Percentiles rank a stretch among this genome's conserved stretches.
These are phyloP conservation scores for Amanita subjunquillea DNA, from an alignment of 768 basidiomycete species.

Conservation along the genomic window DNA sequence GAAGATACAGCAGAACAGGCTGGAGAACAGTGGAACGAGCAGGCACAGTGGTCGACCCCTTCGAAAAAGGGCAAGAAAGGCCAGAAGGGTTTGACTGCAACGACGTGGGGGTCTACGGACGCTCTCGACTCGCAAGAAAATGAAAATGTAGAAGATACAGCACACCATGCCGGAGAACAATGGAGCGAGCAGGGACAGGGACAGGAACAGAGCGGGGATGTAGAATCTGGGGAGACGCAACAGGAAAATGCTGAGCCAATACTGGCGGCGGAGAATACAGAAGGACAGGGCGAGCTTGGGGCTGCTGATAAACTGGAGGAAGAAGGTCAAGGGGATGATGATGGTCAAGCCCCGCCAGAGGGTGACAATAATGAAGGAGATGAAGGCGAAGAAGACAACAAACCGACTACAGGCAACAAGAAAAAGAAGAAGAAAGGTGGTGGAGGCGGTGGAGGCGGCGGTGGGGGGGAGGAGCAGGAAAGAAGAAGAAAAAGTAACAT, in stretches of 20 bases:
- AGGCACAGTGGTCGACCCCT: not conserved
- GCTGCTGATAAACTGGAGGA: not conserved
- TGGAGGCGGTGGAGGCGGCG: no score
- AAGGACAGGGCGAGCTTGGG: not conserved
- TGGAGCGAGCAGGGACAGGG: not conserved
- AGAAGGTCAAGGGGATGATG: not conserved
- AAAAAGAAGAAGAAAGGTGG: not conserved
- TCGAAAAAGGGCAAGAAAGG: conserved; percentile 8
- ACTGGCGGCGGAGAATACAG: not conserved
- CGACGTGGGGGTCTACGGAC: not conserved
- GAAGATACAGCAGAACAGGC: not conserved
- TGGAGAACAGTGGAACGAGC: not conserved
- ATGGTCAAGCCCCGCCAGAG: not conserved
- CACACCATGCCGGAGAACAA: not conserved
- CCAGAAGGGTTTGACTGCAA: not conserved
- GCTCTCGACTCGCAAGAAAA: not conserved
- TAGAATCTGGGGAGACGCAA: not conserved
- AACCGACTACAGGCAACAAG: not conserved
- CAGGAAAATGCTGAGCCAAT: not conserved
- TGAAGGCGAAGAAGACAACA: not conserved
- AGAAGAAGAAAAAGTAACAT: not conserved
- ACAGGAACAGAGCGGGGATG: not conserved
- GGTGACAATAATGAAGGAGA: not conserved
- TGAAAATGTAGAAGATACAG: not conserved
- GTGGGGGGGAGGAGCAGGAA: not conserved